Base-by-base conservation (phyloP, 306 rosid species). In the Gleditsia sinensis region DNA sequence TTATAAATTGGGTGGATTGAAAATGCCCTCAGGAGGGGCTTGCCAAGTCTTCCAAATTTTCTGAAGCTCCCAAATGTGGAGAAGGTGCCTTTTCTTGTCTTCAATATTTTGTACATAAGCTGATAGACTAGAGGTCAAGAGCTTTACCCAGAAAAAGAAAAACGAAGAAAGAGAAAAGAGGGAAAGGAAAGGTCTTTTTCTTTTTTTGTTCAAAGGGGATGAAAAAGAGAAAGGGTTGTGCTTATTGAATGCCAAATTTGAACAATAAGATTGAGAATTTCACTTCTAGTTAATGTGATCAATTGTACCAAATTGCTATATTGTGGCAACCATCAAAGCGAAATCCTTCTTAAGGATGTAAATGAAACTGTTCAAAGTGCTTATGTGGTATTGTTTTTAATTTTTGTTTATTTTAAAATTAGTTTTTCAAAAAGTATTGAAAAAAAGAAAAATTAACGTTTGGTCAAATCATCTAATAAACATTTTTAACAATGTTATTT, bases 31-130 rank as follows among this genome's bases (percentile, higher is more conserved):
- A 12, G 16, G 34, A 77, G 46, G 79, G 80, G 78, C 49, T 82
- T 76, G 76, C 76, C 78, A 78, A 69, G 80, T 70, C 65, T 57
- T 78, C 67, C 54, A 65, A 80, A 79, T 89, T 79, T 82, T 80
- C 79, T 13, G 17, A 43, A 43, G 33, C 57, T 30, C 78, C 70
- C 76, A 72, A 83, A 55, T 78, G 37, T 83, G 82, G 69, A 67
- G 82, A 72, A 68, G 67, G 67, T 32, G 82, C 75, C 64, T 14
- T 42, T 63, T 70, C 64, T 45, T 69, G 50, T 61, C 53, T 60
- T 73, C 34, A 68, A 71, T 67, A 73, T 70, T 28, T 59, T 80
- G 81, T 81, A 75, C 49, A 81, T 75, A 74, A n/a, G 8, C 32
- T 14, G 42, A 49, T 53, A 56, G 28, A 42, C 53, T n/a, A 69